phyloP scores from a whole-genome alignment of 1,284 basidiomycete genomes.

The Inonotus obliquus region DNA sequence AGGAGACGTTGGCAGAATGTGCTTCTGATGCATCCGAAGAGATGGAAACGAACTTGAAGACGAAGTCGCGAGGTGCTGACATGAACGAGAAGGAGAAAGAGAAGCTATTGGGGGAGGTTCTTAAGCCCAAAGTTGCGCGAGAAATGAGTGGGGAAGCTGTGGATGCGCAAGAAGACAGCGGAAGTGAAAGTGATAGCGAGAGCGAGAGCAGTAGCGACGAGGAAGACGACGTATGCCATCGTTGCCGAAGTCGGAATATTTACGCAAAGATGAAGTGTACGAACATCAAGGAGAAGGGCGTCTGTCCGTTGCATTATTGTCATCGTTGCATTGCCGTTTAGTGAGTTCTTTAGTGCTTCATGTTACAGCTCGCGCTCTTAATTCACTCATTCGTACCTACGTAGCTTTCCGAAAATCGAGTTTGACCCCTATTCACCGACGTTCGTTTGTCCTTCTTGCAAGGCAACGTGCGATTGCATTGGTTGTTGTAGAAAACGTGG shows the following conservation, averaged over 20 bases:
- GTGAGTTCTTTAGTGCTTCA: neutral
- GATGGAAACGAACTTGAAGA: neutral
- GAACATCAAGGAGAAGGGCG: neutral
- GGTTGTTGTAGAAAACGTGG: neutral
- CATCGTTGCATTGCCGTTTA: conserved; percentile 5
- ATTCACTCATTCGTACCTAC: neutral
- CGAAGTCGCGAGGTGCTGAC: neutral
- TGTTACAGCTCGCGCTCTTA: too few relatives aligned
- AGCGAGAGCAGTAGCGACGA: conserved; percentile 5
- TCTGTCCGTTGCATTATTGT: conserved; percentile 13
- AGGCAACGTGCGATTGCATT: conserved; percentile 2
- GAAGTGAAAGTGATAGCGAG: neutral
- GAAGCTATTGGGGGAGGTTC: too few relatives aligned
- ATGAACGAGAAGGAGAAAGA: neutral
- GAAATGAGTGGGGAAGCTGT: neutral
- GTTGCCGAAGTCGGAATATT: conserved; percentile 6
- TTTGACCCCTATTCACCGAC: conserved; percentile 5
- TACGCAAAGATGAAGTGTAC: conserved; percentile 18
- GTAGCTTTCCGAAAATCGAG: conserved; percentile 9
- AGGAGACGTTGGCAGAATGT: neutral
- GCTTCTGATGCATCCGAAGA: neutral
- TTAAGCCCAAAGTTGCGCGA: neutral
- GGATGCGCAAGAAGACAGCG: neutral
- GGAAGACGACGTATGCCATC: conserved; percentile 13
- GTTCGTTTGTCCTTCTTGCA: conserved; percentile 11